A percentile compares a stretch with the other conserved stretches of the same genome.
phyloP scores from a whole-genome alignment of 176 grass and related monocot species.

The Eragrostis nindensis region DNA sequence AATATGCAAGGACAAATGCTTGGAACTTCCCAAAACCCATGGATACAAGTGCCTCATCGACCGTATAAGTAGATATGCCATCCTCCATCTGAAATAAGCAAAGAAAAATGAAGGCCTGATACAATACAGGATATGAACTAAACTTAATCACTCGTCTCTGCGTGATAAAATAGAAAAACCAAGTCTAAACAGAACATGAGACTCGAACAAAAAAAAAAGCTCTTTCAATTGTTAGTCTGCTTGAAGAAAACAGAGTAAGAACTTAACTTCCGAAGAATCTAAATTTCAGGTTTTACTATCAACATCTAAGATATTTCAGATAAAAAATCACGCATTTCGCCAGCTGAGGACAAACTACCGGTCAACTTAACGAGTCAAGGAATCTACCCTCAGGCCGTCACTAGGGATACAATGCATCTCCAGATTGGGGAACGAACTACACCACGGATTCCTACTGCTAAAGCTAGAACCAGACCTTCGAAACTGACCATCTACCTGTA shows the following conservation, averaged over 20 bases:
- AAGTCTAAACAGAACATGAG: background rate
- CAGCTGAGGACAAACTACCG: background rate
- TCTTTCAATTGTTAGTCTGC: background rate
- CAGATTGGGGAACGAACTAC: background rate
- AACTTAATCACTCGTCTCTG: background rate
- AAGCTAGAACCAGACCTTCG: background rate
- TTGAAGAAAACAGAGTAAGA: background rate
- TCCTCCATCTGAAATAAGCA: slow-evolving; percentile 74
- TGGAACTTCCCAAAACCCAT: slow-evolving; percentile 97
- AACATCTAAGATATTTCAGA: background rate
- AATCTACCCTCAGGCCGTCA: background rate
- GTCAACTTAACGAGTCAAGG: background rate
- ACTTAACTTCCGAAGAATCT: background rate
- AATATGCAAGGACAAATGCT: slow-evolving; percentile 81
- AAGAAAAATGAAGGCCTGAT: background rate
- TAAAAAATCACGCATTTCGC: background rate
- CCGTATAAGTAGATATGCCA: slow-evolving; percentile 66
- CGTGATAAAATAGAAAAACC: background rate
- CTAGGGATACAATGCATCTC: background rate
- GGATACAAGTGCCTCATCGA: slow-evolving; percentile 82
- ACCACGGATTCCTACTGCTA: background rate
- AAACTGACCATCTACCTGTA: background rate
- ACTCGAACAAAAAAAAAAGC: no score
- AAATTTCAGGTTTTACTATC: background rate
- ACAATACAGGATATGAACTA: background rate